Conservation (phyloP, 2,329 filamentous ascomycete species). For the Chrysoporthe puriensis region DNA sequence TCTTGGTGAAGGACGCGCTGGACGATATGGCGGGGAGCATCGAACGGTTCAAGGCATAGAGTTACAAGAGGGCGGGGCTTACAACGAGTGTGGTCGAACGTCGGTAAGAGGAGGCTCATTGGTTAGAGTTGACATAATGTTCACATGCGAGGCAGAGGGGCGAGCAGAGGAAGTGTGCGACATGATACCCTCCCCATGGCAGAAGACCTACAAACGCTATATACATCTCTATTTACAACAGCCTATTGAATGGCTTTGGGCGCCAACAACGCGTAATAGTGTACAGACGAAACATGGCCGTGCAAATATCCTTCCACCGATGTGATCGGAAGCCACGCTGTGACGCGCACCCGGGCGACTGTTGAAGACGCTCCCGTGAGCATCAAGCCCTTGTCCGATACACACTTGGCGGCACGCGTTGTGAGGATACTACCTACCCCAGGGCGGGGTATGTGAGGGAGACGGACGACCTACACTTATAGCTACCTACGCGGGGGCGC, state of each 20-base stretch:
- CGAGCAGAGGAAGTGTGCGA: background rate
- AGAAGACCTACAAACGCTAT: background rate
- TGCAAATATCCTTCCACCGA: background rate
- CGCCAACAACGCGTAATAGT: too few species aligned
- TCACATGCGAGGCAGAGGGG: background rate
- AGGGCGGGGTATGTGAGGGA: background rate
- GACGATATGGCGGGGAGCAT: slow-evolving; percentile 71
- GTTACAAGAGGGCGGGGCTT: background rate
- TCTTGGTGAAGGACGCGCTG: slow-evolving; percentile 81
- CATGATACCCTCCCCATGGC: slow-evolving; percentile 3
- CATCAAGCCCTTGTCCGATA: background rate
- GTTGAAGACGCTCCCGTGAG: background rate
- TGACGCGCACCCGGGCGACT: background rate
- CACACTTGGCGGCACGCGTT: background rate
- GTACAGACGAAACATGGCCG: background rate
- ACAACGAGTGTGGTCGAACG: background rate
- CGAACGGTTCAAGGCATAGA: slow-evolving; percentile 70
- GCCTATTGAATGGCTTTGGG: too few species aligned
- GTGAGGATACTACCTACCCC: background rate
- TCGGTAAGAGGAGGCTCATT: background rate
- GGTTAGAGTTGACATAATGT: background rate
- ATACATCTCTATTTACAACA: background rate
- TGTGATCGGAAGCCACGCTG: background rate
- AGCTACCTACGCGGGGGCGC: background rate
- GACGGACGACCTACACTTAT: background rate